phyloP scores from a whole-genome alignment of 176 grass and related monocot genomes.

The Phyllostachys edulis region DNA sequence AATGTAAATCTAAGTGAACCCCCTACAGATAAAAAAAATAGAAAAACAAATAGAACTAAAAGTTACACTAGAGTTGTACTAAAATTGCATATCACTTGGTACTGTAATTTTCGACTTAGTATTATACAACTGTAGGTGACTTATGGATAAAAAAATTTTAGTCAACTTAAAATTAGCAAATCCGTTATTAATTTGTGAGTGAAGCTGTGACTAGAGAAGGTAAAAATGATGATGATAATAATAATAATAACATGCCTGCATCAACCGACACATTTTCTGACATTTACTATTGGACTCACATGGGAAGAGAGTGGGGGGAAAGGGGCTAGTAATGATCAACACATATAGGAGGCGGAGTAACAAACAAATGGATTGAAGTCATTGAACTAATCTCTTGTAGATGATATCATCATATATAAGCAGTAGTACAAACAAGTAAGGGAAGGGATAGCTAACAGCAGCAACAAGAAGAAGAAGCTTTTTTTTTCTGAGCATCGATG shows the following conservation, averaged over 20 bases:
- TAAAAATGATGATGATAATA: neutral
- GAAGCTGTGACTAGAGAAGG: neutral
- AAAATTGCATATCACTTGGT: too few species aligned
- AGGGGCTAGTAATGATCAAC: neutral
- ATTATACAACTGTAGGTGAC: too few species aligned
- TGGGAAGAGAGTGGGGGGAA: neutral
- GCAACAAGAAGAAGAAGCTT: neutral
- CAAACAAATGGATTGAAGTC: neutral
- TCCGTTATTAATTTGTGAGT: neutral
- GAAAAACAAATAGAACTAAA: too few species aligned
- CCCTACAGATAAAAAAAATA: too few species aligned
- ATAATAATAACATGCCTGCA: neutral
- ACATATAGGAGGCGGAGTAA: neutral
- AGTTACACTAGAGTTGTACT: too few species aligned
- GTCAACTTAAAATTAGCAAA: too few species aligned
- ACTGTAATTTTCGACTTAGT: too few species aligned
- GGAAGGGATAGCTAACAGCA: neutral
- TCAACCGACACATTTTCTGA: conserved; percentile 23
- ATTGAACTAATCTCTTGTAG: conserved; percentile 21
- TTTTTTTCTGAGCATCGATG: neutral
- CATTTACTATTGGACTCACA: conserved; percentile 7
- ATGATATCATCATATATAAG: conserved; percentile 19
- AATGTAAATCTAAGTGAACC: too few species aligned
- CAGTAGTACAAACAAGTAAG: conserved; percentile 3
- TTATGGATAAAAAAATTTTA: too few species aligned